Evolutionary conservation across 108 stramenopile genomes (phyloP), one percentile per base, ranked within the genome.

Genomic region (Chaetoceros muelleri): DNA sequence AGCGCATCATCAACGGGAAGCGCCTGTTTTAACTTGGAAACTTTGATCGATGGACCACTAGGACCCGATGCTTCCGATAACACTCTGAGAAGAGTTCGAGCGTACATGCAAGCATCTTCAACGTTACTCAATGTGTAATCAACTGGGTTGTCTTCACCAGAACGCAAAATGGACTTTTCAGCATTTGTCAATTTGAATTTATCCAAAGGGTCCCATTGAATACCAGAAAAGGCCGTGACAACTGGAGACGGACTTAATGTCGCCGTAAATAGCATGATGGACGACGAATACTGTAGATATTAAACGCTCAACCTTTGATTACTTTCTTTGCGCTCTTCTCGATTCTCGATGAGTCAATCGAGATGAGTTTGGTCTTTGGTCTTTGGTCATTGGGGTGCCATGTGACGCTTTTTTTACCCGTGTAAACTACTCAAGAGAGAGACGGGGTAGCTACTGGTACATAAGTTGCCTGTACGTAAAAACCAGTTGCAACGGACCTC

Each of bases 181-280:
- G 78, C 70, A 24, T 64, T 62, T 10, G 78, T 86, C 18, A 90
- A 72, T 40, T 81, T 75, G 31, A 90, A 73, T 8, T 82, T 82
- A 1, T 69, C 75, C 24, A 90, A 49, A 16, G 89, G 78, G 57
- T 90, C 89, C 89, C 89, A 90, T 60, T 75, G 74, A 40, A 82
- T 82, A 18, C 74, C 70, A 5, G 73, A 62, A 50, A 82, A 82
- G 24, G 80, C 84, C 40, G 31, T 54, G 20, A 54, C 29, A 0
- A 85, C 67, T 24, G 84, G 84, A 3, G 84, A 81, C 1, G 67
- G 70, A 24, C 75, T 70, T 25, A 84, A 57, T 40, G 20, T 51
- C 24, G 30, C 58, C 7, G 58, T 40, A 48, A 59, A 59, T n/a
- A n/a, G n/a, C n/a, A n/a, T n/a, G n/a, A n/a, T n/a, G n/a, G n/a